phyloP scores from a whole-genome alignment of 164 flowering plant genomes.

The Chimonanthus praecox region DNA sequence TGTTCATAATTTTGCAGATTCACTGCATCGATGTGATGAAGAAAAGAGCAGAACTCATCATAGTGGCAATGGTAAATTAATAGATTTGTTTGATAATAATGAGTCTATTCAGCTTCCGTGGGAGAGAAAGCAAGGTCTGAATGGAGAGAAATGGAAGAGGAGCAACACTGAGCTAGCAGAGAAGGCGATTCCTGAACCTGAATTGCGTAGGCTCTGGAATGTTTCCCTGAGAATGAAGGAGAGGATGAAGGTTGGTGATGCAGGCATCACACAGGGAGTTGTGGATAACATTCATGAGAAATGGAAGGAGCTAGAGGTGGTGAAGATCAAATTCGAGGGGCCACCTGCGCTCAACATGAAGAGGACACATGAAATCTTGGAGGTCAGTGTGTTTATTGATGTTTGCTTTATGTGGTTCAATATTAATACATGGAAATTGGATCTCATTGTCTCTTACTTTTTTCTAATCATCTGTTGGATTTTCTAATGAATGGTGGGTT shows the following conservation, averaged over 20 bases:
- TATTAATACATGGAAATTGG: not conserved
- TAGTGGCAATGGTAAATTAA: constrained; percentile 6
- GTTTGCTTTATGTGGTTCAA: not conserved
- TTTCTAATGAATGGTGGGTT: not conserved
- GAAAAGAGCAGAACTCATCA: not conserved
- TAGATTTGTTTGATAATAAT: constrained; percentile 10
- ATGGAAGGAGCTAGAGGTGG: constrained; percentile 82
- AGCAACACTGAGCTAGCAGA: constrained; percentile 60
- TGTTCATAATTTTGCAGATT: not conserved
- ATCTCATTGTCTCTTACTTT: not conserved
- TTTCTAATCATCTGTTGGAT: not conserved
- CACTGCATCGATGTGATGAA: not conserved
- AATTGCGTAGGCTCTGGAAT: constrained; percentile 70
- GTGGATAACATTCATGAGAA: constrained; percentile 69
- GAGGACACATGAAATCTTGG: constrained; percentile 66
- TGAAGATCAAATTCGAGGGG: constrained; percentile 81
- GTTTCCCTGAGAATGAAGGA: constrained; percentile 67
- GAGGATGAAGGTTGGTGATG: constrained; percentile 65
- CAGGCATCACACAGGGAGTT: constrained; percentile 70
- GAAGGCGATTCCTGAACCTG: constrained; percentile 60
- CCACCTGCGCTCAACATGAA: constrained; percentile 64
- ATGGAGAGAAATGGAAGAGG: constrained; percentile 25
- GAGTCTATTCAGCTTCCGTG: constrained; percentile 38
- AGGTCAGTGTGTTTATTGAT: constrained; percentile 45
- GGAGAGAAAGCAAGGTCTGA: constrained; percentile 24